Evolutionary conservation across 768 basidiomycete species (phyloP).

Genomic region (Podaxis carcinomalis): DNA sequence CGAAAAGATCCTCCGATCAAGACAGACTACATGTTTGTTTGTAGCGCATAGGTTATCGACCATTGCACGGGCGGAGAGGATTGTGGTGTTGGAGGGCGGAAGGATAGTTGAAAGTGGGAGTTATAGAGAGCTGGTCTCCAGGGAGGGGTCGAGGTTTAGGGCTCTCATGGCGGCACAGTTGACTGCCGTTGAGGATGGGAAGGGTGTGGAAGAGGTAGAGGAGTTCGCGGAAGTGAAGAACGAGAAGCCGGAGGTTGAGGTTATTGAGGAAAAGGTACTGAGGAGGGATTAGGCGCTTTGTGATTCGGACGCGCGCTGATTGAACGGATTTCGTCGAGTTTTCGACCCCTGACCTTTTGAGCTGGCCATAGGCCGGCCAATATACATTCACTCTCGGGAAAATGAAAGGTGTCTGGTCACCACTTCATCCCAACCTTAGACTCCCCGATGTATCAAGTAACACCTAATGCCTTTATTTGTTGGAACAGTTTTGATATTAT

Average conservation of each 20-base stretch:
- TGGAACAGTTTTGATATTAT: not conserved
- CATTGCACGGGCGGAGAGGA: slow-evolving; percentile 84
- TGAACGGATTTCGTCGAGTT: not conserved
- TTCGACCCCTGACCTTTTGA: not conserved
- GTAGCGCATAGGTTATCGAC: slow-evolving; percentile 90
- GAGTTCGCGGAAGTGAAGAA: slow-evolving; percentile 7
- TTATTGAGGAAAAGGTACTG: not conserved
- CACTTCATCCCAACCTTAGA: not conserved
- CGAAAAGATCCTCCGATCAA: slow-evolving; percentile 75
- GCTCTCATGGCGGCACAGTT: slow-evolving; percentile 88
- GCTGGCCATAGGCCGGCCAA: not conserved
- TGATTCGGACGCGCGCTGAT: not conserved
- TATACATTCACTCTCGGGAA: not conserved
- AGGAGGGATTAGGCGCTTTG: not conserved
- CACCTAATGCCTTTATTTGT: not conserved
- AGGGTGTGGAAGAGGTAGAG: slow-evolving; percentile 13
- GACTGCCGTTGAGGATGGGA: slow-evolving; percentile 33
- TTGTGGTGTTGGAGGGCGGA: slow-evolving; percentile 88
- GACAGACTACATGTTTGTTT: slow-evolving; percentile 82
- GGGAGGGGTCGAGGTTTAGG: slow-evolving; percentile 75
- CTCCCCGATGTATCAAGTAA: not conserved
- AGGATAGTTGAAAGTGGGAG: slow-evolving; percentile 78
- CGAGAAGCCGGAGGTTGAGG: not conserved
- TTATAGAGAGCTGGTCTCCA: slow-evolving; percentile 72
- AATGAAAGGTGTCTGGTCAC: no score